Percentiles rank a stretch among this genome's conserved stretches.
Conservation (phyloP, 2,329 filamentous ascomycete species). For the Nemania sp. region DNA sequence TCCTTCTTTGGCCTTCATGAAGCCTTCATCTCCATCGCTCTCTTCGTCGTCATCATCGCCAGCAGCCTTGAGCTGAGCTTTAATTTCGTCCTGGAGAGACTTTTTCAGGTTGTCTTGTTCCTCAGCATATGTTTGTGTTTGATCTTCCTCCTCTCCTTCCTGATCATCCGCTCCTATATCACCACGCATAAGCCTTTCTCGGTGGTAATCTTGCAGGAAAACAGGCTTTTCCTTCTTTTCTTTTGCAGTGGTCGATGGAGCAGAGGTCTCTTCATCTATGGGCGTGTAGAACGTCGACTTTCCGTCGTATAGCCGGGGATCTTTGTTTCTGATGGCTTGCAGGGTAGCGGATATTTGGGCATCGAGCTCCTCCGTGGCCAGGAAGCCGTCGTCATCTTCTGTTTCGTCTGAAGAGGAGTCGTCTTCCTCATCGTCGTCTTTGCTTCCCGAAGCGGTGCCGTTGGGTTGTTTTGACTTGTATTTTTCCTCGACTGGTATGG, state of each 20-base stretch:
- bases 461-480: conserved; percentile 56
- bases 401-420: conserved; percentile 74
- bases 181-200: conserved; percentile 81
- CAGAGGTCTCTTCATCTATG: conserved; percentile 51
- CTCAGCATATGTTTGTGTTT: conserved; percentile 75
- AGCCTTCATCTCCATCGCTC: conserved; percentile 65
- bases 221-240: conserved; percentile 80
- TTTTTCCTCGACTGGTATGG: conserved; percentile 80
- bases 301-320: conserved; percentile 87
- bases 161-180: conserved; percentile 64
- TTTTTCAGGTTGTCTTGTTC: conserved; percentile 85
- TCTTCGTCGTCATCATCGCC: conserved; percentile 55
- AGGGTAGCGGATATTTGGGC: conserved; percentile 85
- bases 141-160: conserved; percentile 52
- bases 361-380: conserved; percentile 84
- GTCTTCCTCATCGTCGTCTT: conserved; percentile 60
- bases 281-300: conserved; percentile 76
- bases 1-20: conserved; percentile 70
- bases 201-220: conserved; percentile 86
- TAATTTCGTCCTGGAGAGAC: conserved; percentile 78
- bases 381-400: conserved; percentile 87
- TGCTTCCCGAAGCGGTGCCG: conserved; percentile 47
- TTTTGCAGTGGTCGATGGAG: conserved; percentile 38
- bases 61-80: conserved; percentile 60
- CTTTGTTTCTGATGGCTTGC: conserved; percentile 84